These are phyloP conservation scores for Spiromastix sp. DNA, from an alignment of 2,329 filamentous ascomycete species.

Conservation along the genomic window DNA sequence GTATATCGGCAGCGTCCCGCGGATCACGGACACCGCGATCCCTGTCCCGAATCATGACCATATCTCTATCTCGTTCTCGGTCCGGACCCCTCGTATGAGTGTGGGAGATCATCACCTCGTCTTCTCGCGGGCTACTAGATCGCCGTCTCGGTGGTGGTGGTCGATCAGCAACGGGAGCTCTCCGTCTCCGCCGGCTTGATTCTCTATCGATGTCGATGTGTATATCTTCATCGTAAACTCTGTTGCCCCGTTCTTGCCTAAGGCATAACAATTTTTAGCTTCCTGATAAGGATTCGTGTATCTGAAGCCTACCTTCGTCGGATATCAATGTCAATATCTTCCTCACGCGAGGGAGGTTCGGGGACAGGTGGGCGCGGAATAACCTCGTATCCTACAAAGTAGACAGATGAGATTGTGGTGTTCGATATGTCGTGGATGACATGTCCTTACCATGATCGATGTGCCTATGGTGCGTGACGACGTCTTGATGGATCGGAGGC, in stretches of 20 bases:
- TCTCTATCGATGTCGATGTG: constrained; percentile 35
- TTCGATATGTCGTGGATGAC: too few relatives aligned
- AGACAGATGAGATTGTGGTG: too few relatives aligned
- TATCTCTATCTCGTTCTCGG: constrained; percentile 19
- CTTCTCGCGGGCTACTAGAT: constrained; percentile 15
- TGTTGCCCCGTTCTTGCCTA: constrained; percentile 33
- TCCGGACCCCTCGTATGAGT: constrained; percentile 11
- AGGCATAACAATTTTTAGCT: constrained; percentile 30
- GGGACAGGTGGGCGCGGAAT: constrained; percentile 19
- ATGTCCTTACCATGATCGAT: constrained; percentile 62
- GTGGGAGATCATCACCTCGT: constrained; percentile 14
- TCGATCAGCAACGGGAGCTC: constrained; percentile 27
- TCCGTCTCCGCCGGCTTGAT: constrained; percentile 32
- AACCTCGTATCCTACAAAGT: constrained; percentile 16
- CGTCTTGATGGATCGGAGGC: constrained; percentile 75
- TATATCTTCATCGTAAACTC: constrained; percentile 55
- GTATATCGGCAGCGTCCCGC: constrained; percentile 36
- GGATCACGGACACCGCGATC: constrained; percentile 6
- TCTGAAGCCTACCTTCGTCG: constrained; percentile 40
- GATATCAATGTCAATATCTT: constrained; percentile 47
- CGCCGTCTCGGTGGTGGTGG: constrained; percentile 28
- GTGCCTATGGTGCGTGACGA: constrained; percentile 79
- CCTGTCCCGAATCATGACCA: constrained; percentile 12
- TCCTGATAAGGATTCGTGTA: too few relatives aligned
- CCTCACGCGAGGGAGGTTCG: constrained; percentile 21